Conservation (phyloP, 1,139 yeast genomes). For the Candida sanyaensis region DNA sequence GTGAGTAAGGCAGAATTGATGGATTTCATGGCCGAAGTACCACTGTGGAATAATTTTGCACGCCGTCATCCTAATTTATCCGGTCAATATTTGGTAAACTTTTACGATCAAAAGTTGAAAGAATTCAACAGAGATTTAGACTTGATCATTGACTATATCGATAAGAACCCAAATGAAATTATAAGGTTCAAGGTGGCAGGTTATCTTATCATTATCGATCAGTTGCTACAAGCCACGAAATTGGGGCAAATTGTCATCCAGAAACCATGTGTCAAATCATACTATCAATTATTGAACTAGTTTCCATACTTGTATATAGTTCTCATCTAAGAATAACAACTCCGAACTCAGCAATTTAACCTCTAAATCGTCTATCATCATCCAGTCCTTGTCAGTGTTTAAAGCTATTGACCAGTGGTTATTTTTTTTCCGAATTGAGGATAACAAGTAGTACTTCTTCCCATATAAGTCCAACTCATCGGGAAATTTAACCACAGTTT, state of each 20-base stretch:
- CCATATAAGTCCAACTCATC: slow-evolving; percentile 16
- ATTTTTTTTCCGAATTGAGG: slow-evolving; percentile 18
- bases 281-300: slow-evolving; percentile 14
- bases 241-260: slow-evolving; percentile 16
- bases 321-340: slow-evolving; percentile 61
- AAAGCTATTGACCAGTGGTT: slow-evolving; percentile 24
- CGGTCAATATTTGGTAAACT: slow-evolving; percentile 9
- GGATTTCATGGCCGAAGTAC: slow-evolving; percentile 19
- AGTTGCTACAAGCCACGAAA: slow-evolving; percentile 19
- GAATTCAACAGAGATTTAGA: slow-evolving; percentile 17
- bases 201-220: slow-evolving; percentile 21
- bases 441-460: slow-evolving; percentile 7
- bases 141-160: slow-evolving; percentile 12
- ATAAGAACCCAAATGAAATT: slow-evolving; percentile 6
- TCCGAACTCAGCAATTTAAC: slow-evolving; percentile 54
- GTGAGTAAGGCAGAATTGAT: slow-evolving; percentile 8
- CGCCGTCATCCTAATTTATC: slow-evolving; percentile 26
- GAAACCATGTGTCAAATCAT: slow-evolving; percentile 10
- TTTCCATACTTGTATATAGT: slow-evolving; percentile 72
- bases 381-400: slow-evolving; percentile 50
- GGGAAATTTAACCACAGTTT: slow-evolving; percentile 66
- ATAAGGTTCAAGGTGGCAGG: slow-evolving; percentile 21
- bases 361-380: slow-evolving; percentile 53
- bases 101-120: slow-evolving; percentile 18
- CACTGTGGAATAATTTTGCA: slow-evolving; percentile 28